Conservation (phyloP, 2,329 filamentous ascomycete genomes). For the Cladosporium sp. region DNA sequence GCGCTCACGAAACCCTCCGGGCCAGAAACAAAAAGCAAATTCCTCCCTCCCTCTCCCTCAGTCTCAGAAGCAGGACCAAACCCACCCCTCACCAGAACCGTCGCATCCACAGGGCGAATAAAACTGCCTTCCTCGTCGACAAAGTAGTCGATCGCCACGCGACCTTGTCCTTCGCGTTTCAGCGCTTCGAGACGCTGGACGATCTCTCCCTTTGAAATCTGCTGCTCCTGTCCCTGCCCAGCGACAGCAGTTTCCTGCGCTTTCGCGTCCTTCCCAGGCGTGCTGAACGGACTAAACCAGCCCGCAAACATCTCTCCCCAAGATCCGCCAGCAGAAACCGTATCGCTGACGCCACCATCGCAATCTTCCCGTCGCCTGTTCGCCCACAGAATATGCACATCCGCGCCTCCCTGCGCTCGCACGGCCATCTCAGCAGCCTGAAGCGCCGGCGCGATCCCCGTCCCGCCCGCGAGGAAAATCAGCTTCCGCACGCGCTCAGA, state of each 20-base stretch:
- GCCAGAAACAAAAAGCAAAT: slow-evolving; percentile 78
- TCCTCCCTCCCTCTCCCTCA: slow-evolving; percentile 49
- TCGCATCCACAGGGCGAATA: slow-evolving; percentile 47
- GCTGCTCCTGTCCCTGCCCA: no score
- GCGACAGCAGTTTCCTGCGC: slow-evolving; percentile 2
- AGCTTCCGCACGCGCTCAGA: slow-evolving; percentile 50
- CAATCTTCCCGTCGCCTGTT: slow-evolving; percentile 64
- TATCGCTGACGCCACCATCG: slow-evolving; percentile 53
- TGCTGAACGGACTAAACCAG: slow-evolving; percentile 9
- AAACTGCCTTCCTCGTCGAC: slow-evolving; percentile 73
- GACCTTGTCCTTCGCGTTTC: slow-evolving; percentile 37
- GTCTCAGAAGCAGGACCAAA: slow-evolving; percentile 15
- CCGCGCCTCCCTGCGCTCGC: slow-evolving; percentile 26
- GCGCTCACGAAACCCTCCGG: slow-evolving; percentile 83
- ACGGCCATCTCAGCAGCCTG: slow-evolving; percentile 64
- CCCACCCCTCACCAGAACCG: slow-evolving; percentile 15
- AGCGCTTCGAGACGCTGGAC: slow-evolving; percentile 60
- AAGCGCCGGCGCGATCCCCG: slow-evolving; percentile 83
- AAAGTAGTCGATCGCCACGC: slow-evolving; percentile 66
- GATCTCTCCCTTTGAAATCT: slow-evolving; percentile 48
- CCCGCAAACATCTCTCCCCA: slow-evolving; percentile 8
- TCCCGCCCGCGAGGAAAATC: slow-evolving; percentile 86
- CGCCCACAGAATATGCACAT: slow-evolving; percentile 77
- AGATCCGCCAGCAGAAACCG: slow-evolving; percentile 18
- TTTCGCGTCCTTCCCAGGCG: neutral